phyloP scores from a whole-genome alignment of 2,329 filamentous ascomycete species.

The Cercospora nicotianae region DNA sequence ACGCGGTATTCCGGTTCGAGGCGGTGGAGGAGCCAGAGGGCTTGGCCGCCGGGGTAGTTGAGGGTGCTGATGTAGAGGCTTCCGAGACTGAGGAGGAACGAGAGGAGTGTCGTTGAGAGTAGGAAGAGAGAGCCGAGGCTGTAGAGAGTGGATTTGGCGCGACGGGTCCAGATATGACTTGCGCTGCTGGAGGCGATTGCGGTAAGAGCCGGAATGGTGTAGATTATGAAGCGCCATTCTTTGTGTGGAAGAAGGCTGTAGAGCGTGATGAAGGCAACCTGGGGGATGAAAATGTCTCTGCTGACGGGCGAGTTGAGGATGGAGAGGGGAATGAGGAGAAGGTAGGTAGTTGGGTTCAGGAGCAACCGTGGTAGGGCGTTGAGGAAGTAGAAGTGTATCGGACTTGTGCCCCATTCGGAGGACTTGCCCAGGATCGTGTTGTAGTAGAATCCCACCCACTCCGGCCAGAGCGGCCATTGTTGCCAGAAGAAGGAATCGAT shows the following conservation, averaged over 20 bases:
- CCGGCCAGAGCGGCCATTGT: conserved; percentile 73
- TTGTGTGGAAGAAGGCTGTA: conserved; percentile 94
- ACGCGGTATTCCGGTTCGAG: conserved; percentile 20
- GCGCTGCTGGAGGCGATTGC: conserved; percentile 73
- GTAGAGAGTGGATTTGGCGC: conserved; percentile 61
- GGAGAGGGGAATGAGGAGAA: conserved; percentile 53
- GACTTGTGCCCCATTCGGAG: conserved; percentile 81
- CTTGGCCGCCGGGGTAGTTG: conserved; percentile 91
- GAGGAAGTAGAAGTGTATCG: conserved; percentile 82
- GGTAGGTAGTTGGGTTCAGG: conserved; percentile 69
- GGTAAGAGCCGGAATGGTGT: conserved; percentile 77
- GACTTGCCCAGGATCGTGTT: conserved; percentile 84
- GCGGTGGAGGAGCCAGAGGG: conserved; percentile 55
- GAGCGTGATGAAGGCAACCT: conserved; percentile 69
- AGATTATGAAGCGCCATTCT: conserved; percentile 93
- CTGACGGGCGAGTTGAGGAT: conserved; percentile 51
- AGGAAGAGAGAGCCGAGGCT: conserved; percentile 57
- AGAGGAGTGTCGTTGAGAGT: conserved; percentile 59
- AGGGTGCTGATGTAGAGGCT: conserved; percentile 79
- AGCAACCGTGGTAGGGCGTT: conserved; percentile 80
- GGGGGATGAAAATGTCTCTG: conserved; percentile 62
- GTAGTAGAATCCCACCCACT: conserved; percentile 84
- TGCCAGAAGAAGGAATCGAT: conserved; percentile 97
- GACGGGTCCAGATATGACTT: conserved; percentile 61
- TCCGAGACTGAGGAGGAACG: conserved; percentile 60